These are phyloP conservation scores for Cyclaneusma minus DNA, from an alignment of 2,329 filamentous ascomycete genomes.

Conservation along the genomic window DNA sequence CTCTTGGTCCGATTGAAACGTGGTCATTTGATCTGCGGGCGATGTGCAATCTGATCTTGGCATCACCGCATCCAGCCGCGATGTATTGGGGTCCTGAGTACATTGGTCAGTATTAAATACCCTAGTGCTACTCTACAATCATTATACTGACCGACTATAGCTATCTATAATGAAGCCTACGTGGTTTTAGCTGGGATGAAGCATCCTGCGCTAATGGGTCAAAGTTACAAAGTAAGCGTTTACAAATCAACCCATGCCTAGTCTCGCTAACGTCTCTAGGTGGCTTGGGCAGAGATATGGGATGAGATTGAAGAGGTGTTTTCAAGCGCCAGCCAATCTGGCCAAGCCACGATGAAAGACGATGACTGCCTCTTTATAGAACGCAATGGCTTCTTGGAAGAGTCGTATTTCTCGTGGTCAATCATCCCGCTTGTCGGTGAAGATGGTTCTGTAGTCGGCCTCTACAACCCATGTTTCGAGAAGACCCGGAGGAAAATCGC, in stretches of 20 bases:
- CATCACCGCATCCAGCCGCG: constrained; percentile 55
- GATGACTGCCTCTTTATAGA: constrained; percentile 63
- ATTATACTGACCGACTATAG: too few relatives aligned
- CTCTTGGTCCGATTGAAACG: constrained; percentile 58
- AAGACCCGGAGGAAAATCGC: constrained; percentile 67
- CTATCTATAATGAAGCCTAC: constrained; percentile 61
- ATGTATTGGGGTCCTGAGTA: constrained; percentile 68
- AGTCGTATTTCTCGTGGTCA: constrained; percentile 72
- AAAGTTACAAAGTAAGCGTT: constrained; percentile 47
- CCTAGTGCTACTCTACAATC: too few relatives aligned
- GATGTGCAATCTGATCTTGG: constrained; percentile 75
- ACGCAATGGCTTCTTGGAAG: constrained; percentile 56
- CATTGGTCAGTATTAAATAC: too few relatives aligned
- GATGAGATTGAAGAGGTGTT: constrained; percentile 54
- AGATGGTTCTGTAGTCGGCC: constrained; percentile 57
- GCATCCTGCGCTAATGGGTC: constrained; percentile 62
- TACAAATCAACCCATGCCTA: too few relatives aligned
- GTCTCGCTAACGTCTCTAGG: too few relatives aligned
- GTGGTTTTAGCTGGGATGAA: constrained; percentile 59
- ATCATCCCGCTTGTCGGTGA: constrained; percentile 63
- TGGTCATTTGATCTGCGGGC: constrained; percentile 59
- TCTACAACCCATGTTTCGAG: constrained; percentile 72
- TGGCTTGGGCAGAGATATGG: constrained; percentile 62
- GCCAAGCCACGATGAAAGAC: constrained; percentile 72
- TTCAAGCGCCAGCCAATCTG: constrained; percentile 47